A percentile compares a stretch with the other conserved stretches of the same genome.
phyloP scores from a whole-genome alignment of 257 asterid genomes.

The Nicotiana otophora region DNA sequence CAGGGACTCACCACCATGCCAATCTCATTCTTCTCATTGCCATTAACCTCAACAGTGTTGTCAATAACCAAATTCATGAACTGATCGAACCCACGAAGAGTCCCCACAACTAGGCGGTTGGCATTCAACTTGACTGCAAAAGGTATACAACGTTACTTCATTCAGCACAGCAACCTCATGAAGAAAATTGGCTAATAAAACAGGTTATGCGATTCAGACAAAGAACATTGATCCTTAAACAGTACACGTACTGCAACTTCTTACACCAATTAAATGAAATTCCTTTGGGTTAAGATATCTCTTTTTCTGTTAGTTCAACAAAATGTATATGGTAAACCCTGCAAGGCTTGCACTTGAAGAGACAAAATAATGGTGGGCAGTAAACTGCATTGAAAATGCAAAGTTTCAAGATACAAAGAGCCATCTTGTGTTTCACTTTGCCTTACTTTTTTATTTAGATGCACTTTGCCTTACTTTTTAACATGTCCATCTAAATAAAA shows the following conservation, averaged over 20 bases:
- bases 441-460: background rate
- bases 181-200: background rate
- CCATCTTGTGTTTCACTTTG: background rate
- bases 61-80: constrained; percentile 85
- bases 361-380: background rate
- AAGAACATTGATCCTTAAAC: background rate
- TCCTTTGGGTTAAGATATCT: background rate
- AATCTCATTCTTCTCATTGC: constrained; percentile 77
- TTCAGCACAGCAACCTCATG: background rate
- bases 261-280: background rate
- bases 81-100: constrained; percentile 92
- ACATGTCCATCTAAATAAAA: background rate
- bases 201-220: background rate
- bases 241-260: background rate
- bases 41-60: constrained; percentile 85
- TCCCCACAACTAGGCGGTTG: constrained; percentile 79
- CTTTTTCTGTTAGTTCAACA: background rate
- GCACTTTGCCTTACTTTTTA: background rate
- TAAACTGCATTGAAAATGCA: background rate
- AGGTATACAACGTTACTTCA: background rate
- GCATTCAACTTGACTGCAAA: constrained; percentile 76
- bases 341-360: background rate
- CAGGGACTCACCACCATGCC: constrained; percentile 86
- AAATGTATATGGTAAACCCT: background rate
- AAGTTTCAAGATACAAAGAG: background rate